Evolutionary conservation across 768 basidiomycete species (phyloP).

Genomic region (Lactarius psammicola): DNA sequence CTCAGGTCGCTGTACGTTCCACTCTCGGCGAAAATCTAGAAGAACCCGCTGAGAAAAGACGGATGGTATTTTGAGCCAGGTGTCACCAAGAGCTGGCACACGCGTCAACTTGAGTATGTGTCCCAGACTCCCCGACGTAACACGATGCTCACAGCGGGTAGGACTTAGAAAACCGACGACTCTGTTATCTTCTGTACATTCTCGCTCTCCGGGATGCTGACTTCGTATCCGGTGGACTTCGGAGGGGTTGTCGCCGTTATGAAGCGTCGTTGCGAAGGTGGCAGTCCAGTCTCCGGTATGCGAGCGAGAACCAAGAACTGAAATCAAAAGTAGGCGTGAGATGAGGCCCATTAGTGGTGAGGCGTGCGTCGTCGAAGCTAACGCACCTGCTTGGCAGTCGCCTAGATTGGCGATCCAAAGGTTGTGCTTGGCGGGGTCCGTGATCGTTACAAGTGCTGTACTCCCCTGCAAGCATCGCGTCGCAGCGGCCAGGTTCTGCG

Average conservation of each 20-base stretch:
- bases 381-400: slow-evolving; percentile 74
- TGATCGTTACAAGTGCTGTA: slow-evolving; percentile 69
- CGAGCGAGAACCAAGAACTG: slow-evolving; percentile 48
- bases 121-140: slow-evolving; percentile 1
- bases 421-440: slow-evolving; percentile 65
- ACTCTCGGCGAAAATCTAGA: slow-evolving; percentile 38
- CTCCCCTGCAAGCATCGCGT: slow-evolving; percentile 77
- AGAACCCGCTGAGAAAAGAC: slow-evolving; percentile 38
- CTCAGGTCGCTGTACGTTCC: slow-evolving; percentile 36
- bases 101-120: slow-evolving; percentile 6
- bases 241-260: slow-evolving; percentile 66
- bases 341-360: not conserved
- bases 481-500: slow-evolving; percentile 61
- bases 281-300: slow-evolving; percentile 54
- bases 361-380: not conserved
- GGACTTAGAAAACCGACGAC: slow-evolving; percentile 78
- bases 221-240: slow-evolving; percentile 62
- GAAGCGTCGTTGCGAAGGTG: slow-evolving; percentile 58
- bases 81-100: slow-evolving; percentile 38
- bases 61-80: slow-evolving; percentile 40
- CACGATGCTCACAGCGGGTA: slow-evolving; percentile 58
- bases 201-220: slow-evolving; percentile 69
- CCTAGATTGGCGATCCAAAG: slow-evolving; percentile 81
- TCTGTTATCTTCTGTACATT: slow-evolving; percentile 62
- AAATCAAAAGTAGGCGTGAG: slow-evolving; percentile 20